phyloP scores from a whole-genome alignment of 2,329 filamentous ascomycete species.

The Fusarium napiforme region DNA sequence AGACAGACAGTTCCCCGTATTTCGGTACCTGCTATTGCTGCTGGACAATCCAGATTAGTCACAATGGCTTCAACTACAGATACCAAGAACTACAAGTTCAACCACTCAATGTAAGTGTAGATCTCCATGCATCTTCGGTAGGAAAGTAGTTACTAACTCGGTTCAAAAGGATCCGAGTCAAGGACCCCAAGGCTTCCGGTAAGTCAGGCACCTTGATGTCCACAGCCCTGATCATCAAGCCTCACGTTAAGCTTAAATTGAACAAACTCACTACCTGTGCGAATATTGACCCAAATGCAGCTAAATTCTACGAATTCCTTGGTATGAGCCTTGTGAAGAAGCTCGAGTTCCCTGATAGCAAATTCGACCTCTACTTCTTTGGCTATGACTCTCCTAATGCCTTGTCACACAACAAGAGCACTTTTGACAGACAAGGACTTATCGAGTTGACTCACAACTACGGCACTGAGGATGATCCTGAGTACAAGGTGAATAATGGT shows the following conservation, averaged over 20 bases:
- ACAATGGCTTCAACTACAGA: conserved; percentile 82
- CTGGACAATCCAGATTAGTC: conserved; percentile 59
- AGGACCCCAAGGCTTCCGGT: conserved; percentile 87
- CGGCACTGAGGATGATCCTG: conserved; percentile 86
- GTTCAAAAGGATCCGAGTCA: conserved; percentile 84
- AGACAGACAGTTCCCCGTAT: conserved; percentile 10
- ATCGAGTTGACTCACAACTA: conserved; percentile 88
- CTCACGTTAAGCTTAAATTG: neutral
- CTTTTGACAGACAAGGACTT: conserved; percentile 86
- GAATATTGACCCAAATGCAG: conserved; percentile 49
- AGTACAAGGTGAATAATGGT: conserved; percentile 85
- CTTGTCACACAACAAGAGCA: conserved; percentile 75
- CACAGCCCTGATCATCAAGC: neutral
- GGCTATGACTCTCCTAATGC: conserved; percentile 84
- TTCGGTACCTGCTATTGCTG: neutral
- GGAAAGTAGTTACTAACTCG: conserved; percentile 25
- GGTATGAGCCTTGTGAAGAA: conserved; percentile 88
- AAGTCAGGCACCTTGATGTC: conserved; percentile 47
- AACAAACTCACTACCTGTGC: neutral
- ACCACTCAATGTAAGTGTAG: conserved; percentile 82
- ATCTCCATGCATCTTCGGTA: neutral
- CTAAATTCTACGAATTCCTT: conserved; percentile 94
- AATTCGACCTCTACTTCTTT: conserved; percentile 96
- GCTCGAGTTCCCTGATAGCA: conserved; percentile 83
- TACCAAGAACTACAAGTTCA: conserved; percentile 80